A percentile compares a stretch with the other conserved stretches of the same genome.
Conservation (phyloP, 1,284 basidiomycete genomes). For the Cystobasidium sp. region DNA sequence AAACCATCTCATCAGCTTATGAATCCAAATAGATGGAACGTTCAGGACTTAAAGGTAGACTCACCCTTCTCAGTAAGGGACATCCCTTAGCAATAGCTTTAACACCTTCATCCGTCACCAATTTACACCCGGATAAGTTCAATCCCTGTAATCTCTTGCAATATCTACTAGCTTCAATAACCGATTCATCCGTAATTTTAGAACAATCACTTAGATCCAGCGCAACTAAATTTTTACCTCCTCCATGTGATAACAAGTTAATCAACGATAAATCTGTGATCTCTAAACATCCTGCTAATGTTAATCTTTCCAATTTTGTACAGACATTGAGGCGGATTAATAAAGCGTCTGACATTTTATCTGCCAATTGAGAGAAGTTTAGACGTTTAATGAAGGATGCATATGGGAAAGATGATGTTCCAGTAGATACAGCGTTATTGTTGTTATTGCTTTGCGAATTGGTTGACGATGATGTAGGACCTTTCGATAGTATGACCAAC, state of each 20-base stretch:
- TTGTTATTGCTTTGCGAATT: neutral
- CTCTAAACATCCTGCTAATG: conserved; percentile 78
- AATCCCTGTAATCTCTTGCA: conserved; percentile 86
- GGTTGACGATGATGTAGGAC: conserved; percentile 56
- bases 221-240: conserved; percentile 72
- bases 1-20: too few species aligned
- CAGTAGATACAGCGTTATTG: conserved; percentile 61
- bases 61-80: conserved; percentile 69
- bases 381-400: conserved; percentile 85
- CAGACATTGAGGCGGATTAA: conserved; percentile 77
- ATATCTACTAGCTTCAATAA: conserved; percentile 70
- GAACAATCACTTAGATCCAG: conserved; percentile 81
- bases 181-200: conserved; percentile 71
- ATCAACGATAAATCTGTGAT: conserved; percentile 72
- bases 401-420: conserved; percentile 79
- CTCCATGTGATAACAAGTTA: conserved; percentile 66
- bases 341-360: conserved; percentile 76
- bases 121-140: conserved; percentile 83
- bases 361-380: conserved; percentile 78
- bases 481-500: conserved; percentile 67
- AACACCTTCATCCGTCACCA: conserved; percentile 78
- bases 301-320: conserved; percentile 84
- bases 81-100: conserved; percentile 75
- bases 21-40: too few species aligned
- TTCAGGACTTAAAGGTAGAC: too few species aligned